phyloP scores from a whole-genome alignment of 23 red algal species.

The Cyanidiococcus yangmingshanensis region DNA sequence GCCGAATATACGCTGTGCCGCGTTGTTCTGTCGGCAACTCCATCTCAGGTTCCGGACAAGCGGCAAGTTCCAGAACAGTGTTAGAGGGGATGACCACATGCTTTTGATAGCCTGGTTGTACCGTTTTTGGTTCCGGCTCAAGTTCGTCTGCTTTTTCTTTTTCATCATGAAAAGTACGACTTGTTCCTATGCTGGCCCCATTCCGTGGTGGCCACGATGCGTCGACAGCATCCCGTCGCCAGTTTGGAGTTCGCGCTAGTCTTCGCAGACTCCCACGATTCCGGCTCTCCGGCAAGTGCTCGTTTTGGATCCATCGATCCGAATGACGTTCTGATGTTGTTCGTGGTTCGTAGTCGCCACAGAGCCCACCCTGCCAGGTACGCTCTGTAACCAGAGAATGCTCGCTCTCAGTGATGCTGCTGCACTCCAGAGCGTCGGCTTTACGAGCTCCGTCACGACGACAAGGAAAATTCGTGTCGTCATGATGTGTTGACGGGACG shows the following conservation, averaged over 20 bases:
- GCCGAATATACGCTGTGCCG: constrained; percentile 10
- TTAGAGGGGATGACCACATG: too few species aligned
- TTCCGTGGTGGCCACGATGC: background rate
- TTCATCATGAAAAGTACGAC: too few species aligned
- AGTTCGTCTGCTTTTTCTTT: too few species aligned
- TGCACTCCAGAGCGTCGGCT: background rate
- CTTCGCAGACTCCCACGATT: background rate
- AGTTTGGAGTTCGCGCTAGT: background rate
- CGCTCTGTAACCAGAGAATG: background rate
- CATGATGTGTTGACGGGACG: too few species aligned
- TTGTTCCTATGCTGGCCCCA: background rate
- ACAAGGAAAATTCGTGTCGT: too few species aligned
- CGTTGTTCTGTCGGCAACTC: background rate
- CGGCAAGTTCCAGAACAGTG: too few species aligned
- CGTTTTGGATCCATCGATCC: background rate
- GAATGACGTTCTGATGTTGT: background rate
- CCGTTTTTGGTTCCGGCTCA: too few species aligned
- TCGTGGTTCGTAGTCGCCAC: constrained; percentile 8
- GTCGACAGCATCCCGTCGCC: background rate
- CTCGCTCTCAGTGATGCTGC: background rate
- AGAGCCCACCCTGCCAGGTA: background rate
- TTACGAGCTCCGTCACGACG: background rate
- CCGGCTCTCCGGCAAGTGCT: background rate
- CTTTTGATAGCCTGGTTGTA: too few species aligned
- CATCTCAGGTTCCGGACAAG: background rate